Percentiles rank a stretch among this genome's conserved stretches.
phyloP scores from a whole-genome alignment of 73 alveolate species.

The Strombidium stylifer region DNA sequence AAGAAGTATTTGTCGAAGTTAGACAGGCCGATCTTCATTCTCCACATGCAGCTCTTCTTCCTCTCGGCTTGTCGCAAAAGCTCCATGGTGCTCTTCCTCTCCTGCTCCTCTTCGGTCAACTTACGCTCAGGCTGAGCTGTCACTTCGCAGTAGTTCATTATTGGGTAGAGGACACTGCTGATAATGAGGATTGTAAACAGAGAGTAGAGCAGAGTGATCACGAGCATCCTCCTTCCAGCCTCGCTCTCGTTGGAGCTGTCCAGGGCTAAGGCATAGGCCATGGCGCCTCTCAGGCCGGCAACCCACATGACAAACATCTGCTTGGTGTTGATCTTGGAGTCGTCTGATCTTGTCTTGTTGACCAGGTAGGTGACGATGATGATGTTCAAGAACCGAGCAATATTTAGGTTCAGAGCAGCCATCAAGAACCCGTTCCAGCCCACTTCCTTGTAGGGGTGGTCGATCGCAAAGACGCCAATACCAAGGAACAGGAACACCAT shows the following conservation, averaged over 20 bases:
- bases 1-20: not conserved
- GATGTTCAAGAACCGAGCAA: constrained; percentile 67
- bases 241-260: constrained; percentile 18
- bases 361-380: constrained; percentile 47
- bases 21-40: not conserved
- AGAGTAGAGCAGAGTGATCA: constrained; percentile 26
- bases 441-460: constrained; percentile 60
- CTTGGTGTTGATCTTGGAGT: constrained; percentile 22
- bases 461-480: constrained; percentile 75
- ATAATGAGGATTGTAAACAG: constrained; percentile 16
- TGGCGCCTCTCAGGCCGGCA: constrained; percentile 88
- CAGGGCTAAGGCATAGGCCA: constrained; percentile 91
- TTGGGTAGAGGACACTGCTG: constrained; percentile 31
- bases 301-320: constrained; percentile 68
- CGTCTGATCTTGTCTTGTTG: constrained; percentile 39
- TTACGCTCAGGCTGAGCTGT: too few species aligned
- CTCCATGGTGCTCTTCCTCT: too few species aligned
- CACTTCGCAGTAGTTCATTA: constrained; percentile 14
- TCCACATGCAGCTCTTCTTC: too few species aligned
- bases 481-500: constrained; percentile 88
- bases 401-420: constrained; percentile 44
- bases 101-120: too few species aligned
- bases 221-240: constrained; percentile 32
- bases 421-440: constrained; percentile 45
- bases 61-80: too few species aligned